Evolutionary conservation across 1,284 basidiomycete genomes (phyloP).

Genomic region (Cutaneotrichosporon arboriforme): DNA sequence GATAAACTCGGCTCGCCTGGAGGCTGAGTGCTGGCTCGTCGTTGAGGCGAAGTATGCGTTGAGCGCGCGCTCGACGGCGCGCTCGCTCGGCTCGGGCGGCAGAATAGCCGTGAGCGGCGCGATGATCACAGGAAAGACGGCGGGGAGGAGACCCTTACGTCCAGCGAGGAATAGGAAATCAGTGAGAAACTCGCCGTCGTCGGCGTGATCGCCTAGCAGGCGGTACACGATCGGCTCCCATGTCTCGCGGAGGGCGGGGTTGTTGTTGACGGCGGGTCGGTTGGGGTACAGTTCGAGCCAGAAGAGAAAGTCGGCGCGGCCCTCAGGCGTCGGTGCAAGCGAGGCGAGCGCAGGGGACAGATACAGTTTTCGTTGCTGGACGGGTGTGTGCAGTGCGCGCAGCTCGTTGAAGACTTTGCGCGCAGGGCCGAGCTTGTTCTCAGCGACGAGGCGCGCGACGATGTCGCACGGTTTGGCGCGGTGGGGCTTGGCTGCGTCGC

Average conservation of each 20-base stretch:
- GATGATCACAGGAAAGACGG: constrained; percentile 22
- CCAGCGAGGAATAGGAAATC: constrained; percentile 23
- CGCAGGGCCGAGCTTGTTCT: constrained; percentile 20
- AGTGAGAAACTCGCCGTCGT: constrained; percentile 21
- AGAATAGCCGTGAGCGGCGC: constrained; percentile 20
- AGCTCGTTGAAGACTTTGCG: constrained; percentile 32
- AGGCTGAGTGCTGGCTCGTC: constrained; percentile 19
- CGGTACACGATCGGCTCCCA: constrained; percentile 29
- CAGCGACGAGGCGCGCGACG: constrained; percentile 25
- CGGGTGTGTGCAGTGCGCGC: constrained; percentile 18
- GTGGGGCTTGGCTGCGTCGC: constrained; percentile 1
- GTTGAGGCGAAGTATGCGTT: constrained; percentile 18
- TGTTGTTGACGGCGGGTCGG: constrained; percentile 25
- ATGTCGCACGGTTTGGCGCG: constrained; percentile 24
- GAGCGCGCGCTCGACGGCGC: constrained; percentile 12
- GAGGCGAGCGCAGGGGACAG: constrained; percentile 23
- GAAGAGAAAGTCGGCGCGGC: constrained; percentile 22
- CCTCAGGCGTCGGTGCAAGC: constrained; percentile 7
- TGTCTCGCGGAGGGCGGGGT: constrained; percentile 19
- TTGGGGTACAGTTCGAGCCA: constrained; percentile 40
- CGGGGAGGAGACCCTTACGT: constrained; percentile 33
- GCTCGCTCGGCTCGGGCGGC: constrained; percentile 16
- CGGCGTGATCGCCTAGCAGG: constrained; percentile 16
- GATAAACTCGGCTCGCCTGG: constrained; percentile 13
- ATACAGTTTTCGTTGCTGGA: constrained; percentile 30